A percentile compares a stretch with the other conserved stretches of the same genome.
phyloP scores from a whole-genome alignment of 2,329 filamentous ascomycete species.

The Aaosphaeria pasadenensis region DNA sequence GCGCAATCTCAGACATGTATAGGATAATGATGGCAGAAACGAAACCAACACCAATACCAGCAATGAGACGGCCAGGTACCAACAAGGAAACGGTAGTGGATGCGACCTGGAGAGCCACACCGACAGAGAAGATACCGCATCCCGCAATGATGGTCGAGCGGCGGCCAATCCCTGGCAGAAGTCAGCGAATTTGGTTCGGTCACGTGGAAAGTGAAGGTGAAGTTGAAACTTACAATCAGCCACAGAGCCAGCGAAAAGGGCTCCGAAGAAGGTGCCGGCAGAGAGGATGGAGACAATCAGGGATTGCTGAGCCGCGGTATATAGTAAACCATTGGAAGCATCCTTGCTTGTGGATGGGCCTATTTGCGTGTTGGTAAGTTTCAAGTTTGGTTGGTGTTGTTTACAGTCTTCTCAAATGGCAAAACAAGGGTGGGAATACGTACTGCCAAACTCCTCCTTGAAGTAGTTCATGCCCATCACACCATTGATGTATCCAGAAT shows the following conservation, averaged over 20 bases:
- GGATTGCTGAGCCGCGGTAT: conserved; percentile 55
- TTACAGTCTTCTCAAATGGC: neutral
- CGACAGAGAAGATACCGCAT: conserved; percentile 34
- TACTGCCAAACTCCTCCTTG: conserved; percentile 36
- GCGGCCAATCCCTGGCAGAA: conserved; percentile 55
- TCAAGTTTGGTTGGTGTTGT: neutral
- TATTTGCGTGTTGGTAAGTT: conserved; percentile 47
- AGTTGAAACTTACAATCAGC: conserved; percentile 52
- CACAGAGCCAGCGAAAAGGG: conserved; percentile 64
- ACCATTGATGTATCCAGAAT: conserved; percentile 73
- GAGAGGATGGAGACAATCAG: conserved; percentile 80
- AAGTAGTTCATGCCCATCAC: conserved; percentile 49
- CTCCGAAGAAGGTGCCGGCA: conserved; percentile 75
- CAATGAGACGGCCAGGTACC: conserved; percentile 38
- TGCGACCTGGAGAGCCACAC: conserved; percentile 37
- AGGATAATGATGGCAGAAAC: conserved; percentile 44
- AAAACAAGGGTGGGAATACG: conserved; percentile 19
- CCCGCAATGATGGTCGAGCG: conserved; percentile 56
- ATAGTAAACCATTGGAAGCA: conserved; percentile 40
- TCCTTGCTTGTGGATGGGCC: conserved; percentile 48
- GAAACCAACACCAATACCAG: conserved; percentile 39
- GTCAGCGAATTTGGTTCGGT: neutral
- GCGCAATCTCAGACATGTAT: conserved; percentile 85
- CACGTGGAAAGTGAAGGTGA: neutral
- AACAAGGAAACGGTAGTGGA: conserved; percentile 31